Evolutionary conservation across 768 basidiomycete species (phyloP), one percentile per base, ranked within the genome.

Genomic region (Collybia sp.): DNA sequence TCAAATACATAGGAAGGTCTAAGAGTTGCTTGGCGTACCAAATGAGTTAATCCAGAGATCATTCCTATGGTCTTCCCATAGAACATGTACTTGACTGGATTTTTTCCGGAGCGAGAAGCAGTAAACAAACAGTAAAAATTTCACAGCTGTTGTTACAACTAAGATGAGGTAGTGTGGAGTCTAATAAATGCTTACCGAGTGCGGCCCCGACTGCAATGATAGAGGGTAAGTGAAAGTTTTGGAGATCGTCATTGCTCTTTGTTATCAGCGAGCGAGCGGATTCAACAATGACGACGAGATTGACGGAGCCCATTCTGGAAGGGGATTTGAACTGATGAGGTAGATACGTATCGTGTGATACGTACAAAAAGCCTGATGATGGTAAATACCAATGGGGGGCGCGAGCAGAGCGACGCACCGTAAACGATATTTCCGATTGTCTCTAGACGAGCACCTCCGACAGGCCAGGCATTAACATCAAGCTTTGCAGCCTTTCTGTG

Each of bases 51-150:
- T 82, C 60, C 81, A 88, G n/a, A 93, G 60, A 57, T 95, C 95
- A 57, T 93, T 97, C 53, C 94, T 75, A 53, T 97, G 94, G 59
- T 98, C 95, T 63, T 96, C 90, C 93, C 92, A 97, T 20, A 96
- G 76, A n/a, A 96, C 81, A 39, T 80, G 79, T 2, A 99, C 95
- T 65, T 99, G 96, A 56, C 89, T 93, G 5, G 88, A 93, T 52
- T 79, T 80, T 30, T 75, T 76, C 20, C 90, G 82, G 38, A 95
- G 74, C 2, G 88, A 75, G 56, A 70, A 80, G 63, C 93, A 93
- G 66, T 93, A 96, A 3, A 93, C 32, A 68, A 98, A 98, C 36
- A 99, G 77, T 0, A 83, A 37, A 39, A 92, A 73, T 65, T 99
- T 99, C 51, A 89, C 82, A 42, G 76, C 90, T 93, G 49, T 11